Conservation (phyloP, 768 basidiomycete genomes). For the Pulveroboletus frians region DNA sequence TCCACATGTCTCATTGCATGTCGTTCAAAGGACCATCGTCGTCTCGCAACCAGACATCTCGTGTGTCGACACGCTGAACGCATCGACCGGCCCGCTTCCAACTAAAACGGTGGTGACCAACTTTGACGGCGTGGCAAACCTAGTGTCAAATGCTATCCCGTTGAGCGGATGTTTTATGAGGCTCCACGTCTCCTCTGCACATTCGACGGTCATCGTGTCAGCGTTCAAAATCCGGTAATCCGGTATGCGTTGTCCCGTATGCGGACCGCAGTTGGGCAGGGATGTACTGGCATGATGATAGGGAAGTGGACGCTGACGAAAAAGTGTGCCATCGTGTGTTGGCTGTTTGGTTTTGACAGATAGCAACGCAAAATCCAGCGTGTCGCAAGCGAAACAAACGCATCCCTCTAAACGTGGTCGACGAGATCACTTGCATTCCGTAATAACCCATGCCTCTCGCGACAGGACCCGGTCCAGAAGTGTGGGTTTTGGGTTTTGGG, state of each 20-base stretch:
- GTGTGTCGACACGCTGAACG: not conserved
- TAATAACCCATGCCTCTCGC: no score
- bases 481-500: no score
- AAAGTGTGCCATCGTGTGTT: not conserved
- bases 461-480: no score
- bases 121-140: not conserved
- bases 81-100: not conserved
- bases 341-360: not conserved
- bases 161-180: not conserved
- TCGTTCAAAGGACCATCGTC: not conserved
- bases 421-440: not conserved
- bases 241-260: not conserved
- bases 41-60: not conserved
- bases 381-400: not conserved
- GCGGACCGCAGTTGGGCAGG: not conserved
- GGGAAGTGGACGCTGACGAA: not conserved
- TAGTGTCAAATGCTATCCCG: not conserved
- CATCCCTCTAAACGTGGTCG: not conserved
- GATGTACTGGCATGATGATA: no score
- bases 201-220: not conserved
- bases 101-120: not conserved
- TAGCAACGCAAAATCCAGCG: not conserved
- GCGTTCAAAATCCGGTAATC: not conserved
- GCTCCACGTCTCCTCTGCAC: not conserved
- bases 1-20: not conserved